Evolutionary conservation across 805 yeast species (phyloP), one percentile per base, ranked within the genome.

Genomic region (Isabelozyma rhagii): DNA sequence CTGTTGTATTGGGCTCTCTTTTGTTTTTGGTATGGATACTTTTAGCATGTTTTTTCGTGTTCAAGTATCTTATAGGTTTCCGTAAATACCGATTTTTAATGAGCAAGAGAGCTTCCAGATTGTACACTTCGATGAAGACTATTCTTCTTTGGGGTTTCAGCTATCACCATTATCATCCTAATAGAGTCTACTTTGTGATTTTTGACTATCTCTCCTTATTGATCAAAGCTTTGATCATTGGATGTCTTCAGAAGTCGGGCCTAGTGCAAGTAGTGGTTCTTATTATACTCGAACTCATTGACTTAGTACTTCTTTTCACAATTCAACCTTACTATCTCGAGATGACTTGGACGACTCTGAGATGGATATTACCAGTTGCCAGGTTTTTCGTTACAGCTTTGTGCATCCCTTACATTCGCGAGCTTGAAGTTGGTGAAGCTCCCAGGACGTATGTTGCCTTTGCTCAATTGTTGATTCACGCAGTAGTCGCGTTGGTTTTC

Each of bases 121-220:
- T 81, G 5, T 81, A 80, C 55, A 73, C 82, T 3, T 79, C 83
- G 1, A 64, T 79, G 48, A 72, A 68, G 47, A 63, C 73, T 5
- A 72, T 80, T 39, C 66, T 79, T 46, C 47, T 72, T 3, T 81
- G 83, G 83, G 71, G 77, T 4, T 64, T 66, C 44, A 56, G 70
- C 21, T 81, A 80, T 58, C 67, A 71, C 47, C 63, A 67, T 14
- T 77, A 73, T 57, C 68, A 71, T 21, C 82, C 84, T 1, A 59
- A 66, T 13, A 63, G 66, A 50, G 68, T 75, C 1, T 63, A 60
- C 46, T 80, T 64, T 53, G 68, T 73, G 11, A 54, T 69, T 2
- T 54, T 73, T 34, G 81, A 78, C 39, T 58, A 64, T 10, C 21
- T 62, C 0, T 65, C 65, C 13, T 44, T 68, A 3, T 31, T 78